A percentile compares a stretch with the other conserved stretches of the same genome.
Conservation (phyloP, 2,329 filamentous ascomycete species). For the Capronia epimyces region DNA sequence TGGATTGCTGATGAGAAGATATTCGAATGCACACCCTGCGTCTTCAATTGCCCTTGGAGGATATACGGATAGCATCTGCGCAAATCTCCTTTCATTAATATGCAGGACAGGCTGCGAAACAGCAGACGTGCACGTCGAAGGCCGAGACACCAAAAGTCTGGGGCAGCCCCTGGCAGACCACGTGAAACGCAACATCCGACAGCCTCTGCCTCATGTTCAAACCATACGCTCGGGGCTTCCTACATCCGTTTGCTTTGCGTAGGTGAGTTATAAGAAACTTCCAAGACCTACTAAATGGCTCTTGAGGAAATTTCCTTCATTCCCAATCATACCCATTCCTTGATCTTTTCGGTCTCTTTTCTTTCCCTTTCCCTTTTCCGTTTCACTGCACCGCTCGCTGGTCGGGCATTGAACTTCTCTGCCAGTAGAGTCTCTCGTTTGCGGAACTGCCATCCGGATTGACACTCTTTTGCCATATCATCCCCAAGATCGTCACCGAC, state of each 20-base stretch:
- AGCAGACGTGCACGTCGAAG: slow-evolving; percentile 1
- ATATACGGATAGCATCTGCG: no score
- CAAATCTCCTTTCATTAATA: no score
- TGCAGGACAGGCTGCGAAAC: background rate
- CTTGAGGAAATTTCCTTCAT: slow-evolving; percentile 4
- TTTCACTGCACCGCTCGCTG: slow-evolving; percentile 21
- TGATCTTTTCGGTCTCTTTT: slow-evolving; percentile 2
- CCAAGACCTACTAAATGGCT: slow-evolving; percentile 16
- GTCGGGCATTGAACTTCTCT: slow-evolving; percentile 17
- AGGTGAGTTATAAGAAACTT: slow-evolving; percentile 17
- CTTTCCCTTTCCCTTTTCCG: slow-evolving; percentile 6
- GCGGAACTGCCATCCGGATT: background rate
- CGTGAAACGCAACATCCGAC: slow-evolving; percentile 22
- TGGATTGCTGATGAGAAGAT: no score
- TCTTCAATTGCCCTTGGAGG: no score
- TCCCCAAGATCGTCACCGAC: slow-evolving; percentile 1
- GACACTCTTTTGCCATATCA: slow-evolving; percentile 1
- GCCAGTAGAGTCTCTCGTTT: slow-evolving; percentile 13
- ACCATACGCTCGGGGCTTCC: slow-evolving; percentile 11
- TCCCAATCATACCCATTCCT: background rate
- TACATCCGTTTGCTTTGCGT: slow-evolving; percentile 12
- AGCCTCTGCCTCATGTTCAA: slow-evolving; percentile 19
- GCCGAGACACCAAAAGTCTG: slow-evolving; percentile 8
- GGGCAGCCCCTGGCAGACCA: slow-evolving; percentile 6
- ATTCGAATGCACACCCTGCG: no score